Base-by-base conservation (phyloP, 2,329 filamentous ascomycete species). In the Ophiostoma ips region DNA sequence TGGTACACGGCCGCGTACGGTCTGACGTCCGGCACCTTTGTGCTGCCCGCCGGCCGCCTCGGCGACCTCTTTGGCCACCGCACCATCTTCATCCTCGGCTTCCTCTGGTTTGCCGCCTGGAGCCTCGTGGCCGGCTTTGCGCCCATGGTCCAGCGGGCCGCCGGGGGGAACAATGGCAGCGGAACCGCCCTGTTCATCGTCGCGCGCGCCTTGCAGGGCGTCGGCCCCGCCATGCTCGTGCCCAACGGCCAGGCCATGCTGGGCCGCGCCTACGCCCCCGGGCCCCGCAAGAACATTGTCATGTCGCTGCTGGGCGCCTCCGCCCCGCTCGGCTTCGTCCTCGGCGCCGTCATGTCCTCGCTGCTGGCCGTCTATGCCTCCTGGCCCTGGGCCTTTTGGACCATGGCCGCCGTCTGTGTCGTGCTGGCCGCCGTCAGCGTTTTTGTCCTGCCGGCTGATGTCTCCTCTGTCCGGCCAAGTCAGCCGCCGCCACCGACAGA, bases 221-320 rank as follows among this genome's bases (percentile, higher is more conserved):
- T 81, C 16, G 82, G 81, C 0, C 76, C 78, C 0, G 78, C 79
- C 0, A 66, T 85, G 33, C 64, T 72, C 11, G 65, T 84, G 21
- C 81, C 82, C 1, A 85, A 83, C 54, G 77, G 69, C 0, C 62
- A 84, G 19, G 80, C 79, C 2, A 67, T 86, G 12, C 61, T 84
- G 0, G 79, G 78, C 2, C 66, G 67, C 0, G 69, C 72, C 0
- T 83, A 81, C 55, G 63, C 68, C 0, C 74, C 74, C 0, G 79
- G 79, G 0, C 65, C 62, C 48, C 68, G 71, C 52, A 83, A 82
- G 60, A 71, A 76, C 45, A 74, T 83, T 64, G 69, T 76, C 0
- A 81, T 85, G 54, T 65, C 66, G 3, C 60, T 73, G 3, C 72
- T 75, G 37, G 71, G 69, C 0, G 66, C 68, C 0, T 67, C 68